Evolutionary conservation across 805 yeast species (phyloP), one percentile per base, ranked within the genome.

Genomic region (Lachancea mirantina): DNA sequence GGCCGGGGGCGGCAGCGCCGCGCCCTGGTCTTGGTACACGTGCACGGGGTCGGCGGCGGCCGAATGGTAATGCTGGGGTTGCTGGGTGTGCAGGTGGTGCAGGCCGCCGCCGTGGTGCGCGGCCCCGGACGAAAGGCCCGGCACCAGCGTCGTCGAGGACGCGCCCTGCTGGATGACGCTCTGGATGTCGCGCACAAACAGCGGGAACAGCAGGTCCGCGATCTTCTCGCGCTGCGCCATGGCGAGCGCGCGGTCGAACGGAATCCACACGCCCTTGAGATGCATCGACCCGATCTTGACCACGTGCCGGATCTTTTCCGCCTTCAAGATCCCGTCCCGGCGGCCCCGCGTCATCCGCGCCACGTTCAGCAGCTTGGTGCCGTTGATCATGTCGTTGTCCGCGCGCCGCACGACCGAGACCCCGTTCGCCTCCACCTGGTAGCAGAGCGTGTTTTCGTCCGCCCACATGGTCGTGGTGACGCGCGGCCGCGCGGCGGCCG

Each of bases 381-480:
- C 94, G 52, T 83, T 83, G 56, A 83, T 76, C 83, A 81, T 78
- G 57, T 83, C 78, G 53, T 80, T 79, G 58, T 83, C 92, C 19
- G 85, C 92, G 50, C 94, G 70, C 45, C 94, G 69, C 18, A 83
- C 87, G 14, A 83, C 94, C 11, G 80, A 69, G 27, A 82, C 81
- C 36, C 84, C 82, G 42, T 79, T 75, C 37, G 85, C 88, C 49
- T 82, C 92, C 19, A 83, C 89, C 57, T 82, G 92, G 62, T 82
- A 83, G 52, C 92, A 83, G 32, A 83, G 58, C 1, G 94, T 83
- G 45, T 79, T 78, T 50, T 83, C 94, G 52, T 83, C 94, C 51
- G 83, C 92, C 94, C 94, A 83, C 72, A 79, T 72, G n/a, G 92
- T 82, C 14, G 92, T 81, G 32, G 87, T 79, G 32, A 82, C 84